Base-by-base conservation (phyloP, 1,284 basidiomycete genomes). In the Moniliella sp. region DNA sequence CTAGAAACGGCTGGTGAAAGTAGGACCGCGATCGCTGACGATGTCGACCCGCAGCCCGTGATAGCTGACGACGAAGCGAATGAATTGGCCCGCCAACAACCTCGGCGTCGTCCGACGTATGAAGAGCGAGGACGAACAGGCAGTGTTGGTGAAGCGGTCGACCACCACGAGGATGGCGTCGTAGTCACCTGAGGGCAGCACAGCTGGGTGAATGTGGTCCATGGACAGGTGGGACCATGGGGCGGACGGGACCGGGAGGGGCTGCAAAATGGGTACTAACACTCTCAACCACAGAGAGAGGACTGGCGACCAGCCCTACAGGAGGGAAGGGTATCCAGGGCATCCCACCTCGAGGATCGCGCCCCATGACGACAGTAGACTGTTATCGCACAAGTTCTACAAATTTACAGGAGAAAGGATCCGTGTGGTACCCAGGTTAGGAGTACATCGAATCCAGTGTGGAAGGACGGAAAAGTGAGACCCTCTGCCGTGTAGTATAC, bases 51-150 rank as follows among this genome's bases (percentile, higher is more conserved):
- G 64, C 2, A 65, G 35, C 1, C 65, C 58, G 40, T 61, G 55
- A 2, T 42, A 28, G 25, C 46, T 51, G 30, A 51, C 66, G 0
- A 66, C 38, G n/a, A 0, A 64, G 14, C 1, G 62, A 33, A 0
- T 34, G 4, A 29, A 47, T 56, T 0, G 62, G 34, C 0, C 19
- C 12, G 0, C 62, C 64, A 0, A 60, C 35, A 1, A 49, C 54
- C 25, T 36, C 14, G 0, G 61, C 41, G 0, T 50, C 53, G 1
- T 62, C 50, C 3, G 37, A 46, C 4, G 53, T 55, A 1, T 26
- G 38, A 70, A 33, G 74, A 72, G 43, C 84, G 80, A 61, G 61
- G 37, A 63, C 40, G 29, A 59, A n/a, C n/a, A 42, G 14, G 36
- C 40, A 37, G 40, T 34, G 45, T 64, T 66, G 0, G 51, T 61